These are phyloP conservation scores for Coix lacrymajobi DNA, from an alignment of 176 grass and related monocot species.

Conservation along the genomic window DNA sequence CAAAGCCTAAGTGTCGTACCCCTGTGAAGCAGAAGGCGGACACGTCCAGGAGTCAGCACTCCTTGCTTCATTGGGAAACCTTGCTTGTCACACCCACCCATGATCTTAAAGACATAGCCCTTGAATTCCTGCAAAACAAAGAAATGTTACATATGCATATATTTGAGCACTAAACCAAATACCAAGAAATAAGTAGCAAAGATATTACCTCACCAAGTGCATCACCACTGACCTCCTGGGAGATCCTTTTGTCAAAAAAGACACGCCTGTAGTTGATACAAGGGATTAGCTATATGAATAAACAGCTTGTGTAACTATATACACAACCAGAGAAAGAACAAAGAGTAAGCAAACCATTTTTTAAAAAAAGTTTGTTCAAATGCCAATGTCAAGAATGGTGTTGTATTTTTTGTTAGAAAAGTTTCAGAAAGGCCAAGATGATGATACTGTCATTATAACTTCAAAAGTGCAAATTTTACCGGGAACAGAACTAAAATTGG, in stretches of 20 bases:
- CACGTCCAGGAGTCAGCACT: slow-evolving; percentile 64
- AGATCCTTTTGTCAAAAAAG: slow-evolving; percentile 86
- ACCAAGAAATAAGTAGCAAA: neutral
- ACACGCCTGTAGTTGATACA: slow-evolving; percentile 34
- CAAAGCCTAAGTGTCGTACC: slow-evolving; percentile 16
- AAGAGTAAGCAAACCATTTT: neutral
- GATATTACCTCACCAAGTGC: slow-evolving; percentile 63
- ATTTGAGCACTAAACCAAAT: neutral
- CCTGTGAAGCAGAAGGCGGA: slow-evolving; percentile 74
- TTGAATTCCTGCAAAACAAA: slow-evolving; percentile 66
- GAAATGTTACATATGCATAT: neutral
- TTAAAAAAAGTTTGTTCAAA: neutral
- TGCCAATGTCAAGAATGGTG: neutral
- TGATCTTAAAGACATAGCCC: slow-evolving; percentile 92
- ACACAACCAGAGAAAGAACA: neutral
- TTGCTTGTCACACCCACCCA: slow-evolving; percentile 93
- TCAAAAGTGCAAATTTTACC: neutral
- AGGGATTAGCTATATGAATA: neutral
- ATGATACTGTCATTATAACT: neutral
- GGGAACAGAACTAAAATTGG: neutral
- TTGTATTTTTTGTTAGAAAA: neutral
- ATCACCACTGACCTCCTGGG: slow-evolving; percentile 76
- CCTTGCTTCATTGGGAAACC: slow-evolving; percentile 95
- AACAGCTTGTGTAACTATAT: neutral
- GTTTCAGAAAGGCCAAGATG: neutral